Evolutionary conservation across 2,329 filamentous ascomycete species (phyloP).

Genomic region (Ophiostoma montium): DNA sequence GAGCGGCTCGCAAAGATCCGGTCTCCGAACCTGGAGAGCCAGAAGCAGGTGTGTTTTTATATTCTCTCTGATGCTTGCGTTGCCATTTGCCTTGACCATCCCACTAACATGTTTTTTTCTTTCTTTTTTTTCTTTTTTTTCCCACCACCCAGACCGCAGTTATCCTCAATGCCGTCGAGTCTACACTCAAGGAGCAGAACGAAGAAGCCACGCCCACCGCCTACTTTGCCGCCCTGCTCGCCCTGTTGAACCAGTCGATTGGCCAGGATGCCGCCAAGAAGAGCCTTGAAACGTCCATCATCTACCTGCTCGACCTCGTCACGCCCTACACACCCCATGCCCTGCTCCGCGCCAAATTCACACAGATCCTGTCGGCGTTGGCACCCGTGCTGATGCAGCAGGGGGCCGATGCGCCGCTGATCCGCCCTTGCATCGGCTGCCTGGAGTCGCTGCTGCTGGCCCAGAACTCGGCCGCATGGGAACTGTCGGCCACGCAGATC

Average conservation of each 20-base stretch:
- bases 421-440: conserved; percentile 81
- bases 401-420: conserved; percentile 73
- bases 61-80: not conserved
- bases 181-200: conserved; percentile 80
- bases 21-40: conserved; percentile 88
- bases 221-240: conserved; percentile 91
- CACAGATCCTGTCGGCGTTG: conserved; percentile 76
- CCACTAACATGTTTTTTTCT: not conserved
- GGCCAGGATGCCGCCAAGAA: conserved; percentile 58
- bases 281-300: conserved; percentile 70
- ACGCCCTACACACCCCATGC: conserved; percentile 73
- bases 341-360: conserved; percentile 87
- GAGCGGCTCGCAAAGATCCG: conserved; percentile 97
- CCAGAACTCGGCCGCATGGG: conserved; percentile 81
- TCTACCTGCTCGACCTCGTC: conserved; percentile 90
- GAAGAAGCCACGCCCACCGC: conserved; percentile 71
- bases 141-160: conserved; percentile 56
- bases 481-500: conserved; percentile 66
- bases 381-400: conserved; percentile 68
- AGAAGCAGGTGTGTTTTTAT: conserved; percentile 57
- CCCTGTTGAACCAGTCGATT: conserved; percentile 67
- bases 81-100: not conserved
- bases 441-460: conserved; percentile 82
- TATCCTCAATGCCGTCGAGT: conserved; percentile 81
- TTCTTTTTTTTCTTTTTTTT: not conserved